Evolutionary conservation across 805 yeast species (phyloP).

Genomic region (Saturnispora galanensis): DNA sequence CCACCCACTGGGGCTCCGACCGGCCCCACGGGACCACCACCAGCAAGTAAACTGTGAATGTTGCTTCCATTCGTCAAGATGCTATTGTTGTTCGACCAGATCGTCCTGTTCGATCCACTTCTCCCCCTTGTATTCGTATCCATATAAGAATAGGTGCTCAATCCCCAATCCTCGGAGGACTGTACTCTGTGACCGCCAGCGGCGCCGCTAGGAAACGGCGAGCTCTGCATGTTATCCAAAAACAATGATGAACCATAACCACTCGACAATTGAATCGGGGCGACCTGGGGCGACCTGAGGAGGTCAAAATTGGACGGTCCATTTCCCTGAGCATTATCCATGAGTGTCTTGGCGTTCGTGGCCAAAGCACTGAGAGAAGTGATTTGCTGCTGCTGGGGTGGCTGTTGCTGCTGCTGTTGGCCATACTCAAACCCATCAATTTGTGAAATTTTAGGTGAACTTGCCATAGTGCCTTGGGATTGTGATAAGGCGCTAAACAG

Average conservation of each 20-base stretch:
- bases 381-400: constrained; percentile 3
- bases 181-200: neutral
- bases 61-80: constrained; percentile 4
- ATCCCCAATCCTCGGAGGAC: neutral
- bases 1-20: neutral
- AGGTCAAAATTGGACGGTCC: neutral
- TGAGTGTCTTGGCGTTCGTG: constrained; percentile 7
- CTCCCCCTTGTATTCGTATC: constrained; percentile 1
- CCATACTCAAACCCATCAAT: constrained; percentile 10
- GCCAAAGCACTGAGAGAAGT: constrained; percentile 17
- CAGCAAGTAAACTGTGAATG: constrained; percentile 28
- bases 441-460: constrained; percentile 12
- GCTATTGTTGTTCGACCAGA: constrained; percentile 7
- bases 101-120: constrained; percentile 6
- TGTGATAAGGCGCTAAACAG: neutral
- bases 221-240: constrained; percentile 13
- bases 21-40: constrained; percentile 16
- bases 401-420: neutral
- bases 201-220: constrained; percentile 7
- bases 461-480: neutral
- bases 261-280: neutral
- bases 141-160: constrained; percentile 3
- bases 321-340: neutral
- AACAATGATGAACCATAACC: constrained; percentile 6
- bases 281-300: constrained; percentile 5